Evolutionary conservation across 352 stramenopile genomes (phyloP), one percentile per base, ranked within the genome.

Genomic region (Globisporangium viniferum): DNA sequence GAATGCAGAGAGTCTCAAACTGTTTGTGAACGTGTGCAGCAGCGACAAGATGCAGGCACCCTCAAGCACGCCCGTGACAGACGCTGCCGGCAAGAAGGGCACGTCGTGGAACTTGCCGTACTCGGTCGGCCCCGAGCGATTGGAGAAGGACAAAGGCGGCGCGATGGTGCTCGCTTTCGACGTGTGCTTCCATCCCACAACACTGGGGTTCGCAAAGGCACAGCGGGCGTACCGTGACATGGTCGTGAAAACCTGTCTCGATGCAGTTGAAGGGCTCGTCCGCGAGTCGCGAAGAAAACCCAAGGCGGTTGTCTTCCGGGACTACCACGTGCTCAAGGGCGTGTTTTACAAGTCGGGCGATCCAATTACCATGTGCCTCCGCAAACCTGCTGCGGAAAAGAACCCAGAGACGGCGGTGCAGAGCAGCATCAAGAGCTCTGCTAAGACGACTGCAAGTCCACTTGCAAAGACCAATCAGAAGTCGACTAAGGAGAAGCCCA

Each of bases 21-120:
- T 98, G n/a, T 98, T 98, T 73, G 73, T 98, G 58, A 98, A 98
- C 72, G 78, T 98, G 4, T 97, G 96, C 56, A 86, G 84, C 56
- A 93, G 82, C 27, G 86, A 93, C 31, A 88, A 95, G 74, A 72
- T 98, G 15, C 79, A 89, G 56, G 72, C 88, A 46, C 90, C 93
- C 48, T 92, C 74, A 0, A 95, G 76, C 54, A 90, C 74, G 20
- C 73, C 66, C 2, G 76, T 84, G 10, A 12, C 36, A 0, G 73
- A 74, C 57, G 72, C 10, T 2, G 27, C 20, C 20, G 70, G 70
- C 10, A 69, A 80, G 18, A 54, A 59, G 4, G 84, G 85, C 1
- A 81, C 75, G 49, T 92, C 80, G 15, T 99, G 94, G 94, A 83
- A 89, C 22, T 70, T 99, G 53, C 95, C 95, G 29, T 97, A 97